These are phyloP conservation scores for Asterochloris erici DNA, from an alignment of 139 green algal species.

Conservation along the genomic window DNA sequence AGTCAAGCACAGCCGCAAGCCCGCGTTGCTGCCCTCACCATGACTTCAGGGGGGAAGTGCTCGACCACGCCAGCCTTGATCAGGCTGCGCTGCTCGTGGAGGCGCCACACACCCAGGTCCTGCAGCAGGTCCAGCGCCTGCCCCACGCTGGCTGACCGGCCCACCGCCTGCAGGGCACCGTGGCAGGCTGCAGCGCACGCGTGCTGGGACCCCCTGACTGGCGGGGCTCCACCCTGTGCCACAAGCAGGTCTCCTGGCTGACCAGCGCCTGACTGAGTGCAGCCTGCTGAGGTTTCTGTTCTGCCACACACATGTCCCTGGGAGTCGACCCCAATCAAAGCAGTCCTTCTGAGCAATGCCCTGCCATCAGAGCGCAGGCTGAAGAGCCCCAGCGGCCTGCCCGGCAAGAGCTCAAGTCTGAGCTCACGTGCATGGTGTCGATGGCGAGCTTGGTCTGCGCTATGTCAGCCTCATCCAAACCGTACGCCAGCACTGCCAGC, in stretches of 20 bases:
- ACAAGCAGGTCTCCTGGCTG: too few species aligned
- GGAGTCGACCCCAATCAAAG: too few species aligned
- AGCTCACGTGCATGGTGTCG: slow-evolving; percentile 12
- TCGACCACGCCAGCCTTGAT: slow-evolving; percentile 3
- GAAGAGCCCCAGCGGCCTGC: too few species aligned
- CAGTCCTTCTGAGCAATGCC: too few species aligned
- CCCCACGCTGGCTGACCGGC: not conserved
- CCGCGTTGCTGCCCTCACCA: slow-evolving; percentile 18
- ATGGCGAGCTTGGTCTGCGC: not conserved
- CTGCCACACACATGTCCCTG: too few species aligned
- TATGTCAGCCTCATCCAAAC: not conserved
- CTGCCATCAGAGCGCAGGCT: too few species aligned
- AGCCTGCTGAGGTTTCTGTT: too few species aligned
- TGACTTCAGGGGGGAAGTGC: slow-evolving; percentile 26
- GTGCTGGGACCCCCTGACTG: too few species aligned
- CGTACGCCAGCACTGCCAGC: slow-evolving; percentile 24
- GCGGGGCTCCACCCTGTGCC: too few species aligned
- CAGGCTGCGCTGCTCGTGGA: slow-evolving; percentile 55
- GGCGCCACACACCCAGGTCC: slow-evolving; percentile 46
- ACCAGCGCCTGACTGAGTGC: too few species aligned
- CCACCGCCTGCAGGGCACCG: not conserved
- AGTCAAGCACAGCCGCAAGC: not conserved
- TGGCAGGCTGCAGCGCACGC: too few species aligned
- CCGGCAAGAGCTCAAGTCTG: not conserved
- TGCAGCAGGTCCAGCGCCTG: slow-evolving; percentile 42